Evolutionary conservation across 495 filamentous ascomycete genomes (phyloP), one percentile per base, ranked within the genome.

Genomic region (Glutinoglossum americanum): DNA sequence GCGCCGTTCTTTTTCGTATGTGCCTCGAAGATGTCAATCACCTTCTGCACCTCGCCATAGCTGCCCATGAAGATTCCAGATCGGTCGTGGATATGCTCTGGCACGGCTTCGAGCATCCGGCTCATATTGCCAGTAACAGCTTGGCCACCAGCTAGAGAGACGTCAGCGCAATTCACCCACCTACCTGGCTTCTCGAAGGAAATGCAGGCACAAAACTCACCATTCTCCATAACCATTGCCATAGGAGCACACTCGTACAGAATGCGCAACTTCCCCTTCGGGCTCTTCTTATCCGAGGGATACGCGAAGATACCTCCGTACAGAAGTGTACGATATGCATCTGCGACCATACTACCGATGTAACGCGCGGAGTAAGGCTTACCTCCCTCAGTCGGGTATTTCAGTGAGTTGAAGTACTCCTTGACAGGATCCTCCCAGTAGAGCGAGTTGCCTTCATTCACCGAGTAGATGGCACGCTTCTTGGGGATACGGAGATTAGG

Each of bases 151-250:
- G 92, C 92, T 77, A 80, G 64, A 41, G 21, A 41, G n/a, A 27
- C n/a, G 33, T 56, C 54, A 45, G 54, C 21, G 32, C 3, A 3
- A 39, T 15, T 56, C 54, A 41, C n/a, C n/a, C n/a, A n/a, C n/a
- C n/a, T n/a, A n/a, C n/a, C n/a, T n/a, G n/a, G n/a, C n/a, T n/a
- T n/a, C n/a, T n/a, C n/a, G n/a, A n/a, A n/a, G 27, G 30, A 19
- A 10, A 35, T 33, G 30, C 30, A 9, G 30, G 30, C 9, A n/a
- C 9, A 9, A 47, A 48, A 75, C 80, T 73, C 65, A 90, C 85
- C 85, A 71, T 98, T 95, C 75, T 98, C 92, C 72, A 98, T 95
- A 23, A 98, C 76, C 89, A 97, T 87, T 6, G 93, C 93, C 92
- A 98, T 98, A 19, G 92, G 92, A 47, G 93, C 92, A 69, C 92